Percentiles rank a stretch among this genome's conserved stretches.
These are phyloP conservation scores for Avicennia marina DNA, from an alignment of 257 asterid genomes.

Conservation along the genomic window DNA sequence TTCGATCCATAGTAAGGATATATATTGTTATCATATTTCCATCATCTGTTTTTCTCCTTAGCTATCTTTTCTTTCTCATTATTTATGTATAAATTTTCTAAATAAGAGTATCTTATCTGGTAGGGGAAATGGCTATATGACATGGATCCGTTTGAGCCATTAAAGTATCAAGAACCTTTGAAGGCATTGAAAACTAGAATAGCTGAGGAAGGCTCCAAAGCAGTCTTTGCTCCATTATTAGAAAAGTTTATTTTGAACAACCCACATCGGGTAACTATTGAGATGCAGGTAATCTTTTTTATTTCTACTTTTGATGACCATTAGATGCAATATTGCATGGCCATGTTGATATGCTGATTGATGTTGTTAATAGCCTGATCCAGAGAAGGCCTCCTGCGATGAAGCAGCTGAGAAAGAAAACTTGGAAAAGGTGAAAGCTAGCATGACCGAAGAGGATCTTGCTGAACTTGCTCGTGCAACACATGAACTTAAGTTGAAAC, in stretches of 20 bases:
- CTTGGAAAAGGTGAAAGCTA: slow-evolving; percentile 67
- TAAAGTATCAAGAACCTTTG: slow-evolving; percentile 82
- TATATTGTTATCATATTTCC: slow-evolving; percentile 14
- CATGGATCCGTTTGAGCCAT: slow-evolving; percentile 92
- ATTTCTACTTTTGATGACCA: slow-evolving; percentile 16
- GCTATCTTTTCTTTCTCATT: not conserved
- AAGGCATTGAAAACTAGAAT: slow-evolving; percentile 85
- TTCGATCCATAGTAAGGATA: slow-evolving; percentile 75
- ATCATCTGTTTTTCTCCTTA: slow-evolving; percentile 9
- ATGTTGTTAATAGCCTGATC: slow-evolving; percentile 74
- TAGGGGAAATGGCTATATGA: slow-evolving; percentile 99
- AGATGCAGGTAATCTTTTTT: slow-evolving; percentile 75
- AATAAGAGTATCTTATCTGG: slow-evolving; percentile 13
- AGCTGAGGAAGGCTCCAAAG: slow-evolving; percentile 86
- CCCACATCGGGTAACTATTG: slow-evolving; percentile 79
- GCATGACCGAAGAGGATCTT: slow-evolving; percentile 93
- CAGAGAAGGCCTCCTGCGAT: slow-evolving; percentile 84
- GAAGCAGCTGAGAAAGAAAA: slow-evolving; percentile 74
- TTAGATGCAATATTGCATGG: slow-evolving; percentile 11
- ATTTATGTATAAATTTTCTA: slow-evolving; percentile 18
- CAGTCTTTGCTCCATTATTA: slow-evolving; percentile 89
- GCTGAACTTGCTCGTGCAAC: slow-evolving; percentile 97
- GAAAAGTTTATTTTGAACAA: slow-evolving; percentile 74
- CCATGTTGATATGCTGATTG: slow-evolving; percentile 18
- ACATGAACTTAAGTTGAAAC: slow-evolving; percentile 79